Conservation (phyloP, 1,284 basidiomycete genomes). For the Schizophyllum commune region DNA sequence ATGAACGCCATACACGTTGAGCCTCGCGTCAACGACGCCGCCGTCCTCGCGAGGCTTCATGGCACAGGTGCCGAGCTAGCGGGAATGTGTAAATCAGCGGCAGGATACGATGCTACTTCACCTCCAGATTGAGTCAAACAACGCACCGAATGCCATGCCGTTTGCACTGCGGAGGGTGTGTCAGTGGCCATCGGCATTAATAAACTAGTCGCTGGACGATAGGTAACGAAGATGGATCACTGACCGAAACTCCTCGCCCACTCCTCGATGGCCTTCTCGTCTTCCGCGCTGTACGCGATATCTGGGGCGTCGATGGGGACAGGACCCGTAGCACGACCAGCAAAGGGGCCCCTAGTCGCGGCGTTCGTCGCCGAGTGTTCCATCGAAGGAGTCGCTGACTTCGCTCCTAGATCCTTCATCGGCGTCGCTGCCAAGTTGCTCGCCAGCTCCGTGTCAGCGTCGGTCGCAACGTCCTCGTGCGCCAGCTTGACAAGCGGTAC, state of each 20-base stretch:
- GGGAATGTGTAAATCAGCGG: too few relatives aligned
- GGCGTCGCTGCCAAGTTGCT: background rate
- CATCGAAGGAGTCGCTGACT: conserved; percentile 7
- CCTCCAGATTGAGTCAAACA: too few relatives aligned
- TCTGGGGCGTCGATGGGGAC: conserved; percentile 25
- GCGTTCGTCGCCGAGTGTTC: too few relatives aligned
- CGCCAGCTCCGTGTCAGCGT: conserved; percentile 33
- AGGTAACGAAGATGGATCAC: too few relatives aligned
- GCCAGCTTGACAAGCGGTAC: too few relatives aligned
- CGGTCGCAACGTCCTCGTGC: conserved; percentile 10
- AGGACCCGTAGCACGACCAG: background rate
- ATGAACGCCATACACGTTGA: conserved; percentile 30
- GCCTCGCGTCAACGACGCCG: conserved; percentile 23
- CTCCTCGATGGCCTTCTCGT: conserved; percentile 46
- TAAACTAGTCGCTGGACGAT: too few relatives aligned
- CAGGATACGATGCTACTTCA: too few relatives aligned
- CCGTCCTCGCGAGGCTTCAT: conserved; percentile 52
- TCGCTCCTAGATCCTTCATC: too few relatives aligned
- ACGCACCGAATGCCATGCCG: conserved; percentile 52
- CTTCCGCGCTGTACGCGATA: conserved; percentile 46
- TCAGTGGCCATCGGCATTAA: too few relatives aligned
- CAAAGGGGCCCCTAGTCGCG: too few relatives aligned
- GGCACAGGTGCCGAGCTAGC: conserved; percentile 59
- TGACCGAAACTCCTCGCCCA: conserved; percentile 27
- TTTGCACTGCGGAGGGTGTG: conserved; percentile 25